Base-by-base conservation (phyloP, 345 rosid genomes). In the Mangifera indica region DNA sequence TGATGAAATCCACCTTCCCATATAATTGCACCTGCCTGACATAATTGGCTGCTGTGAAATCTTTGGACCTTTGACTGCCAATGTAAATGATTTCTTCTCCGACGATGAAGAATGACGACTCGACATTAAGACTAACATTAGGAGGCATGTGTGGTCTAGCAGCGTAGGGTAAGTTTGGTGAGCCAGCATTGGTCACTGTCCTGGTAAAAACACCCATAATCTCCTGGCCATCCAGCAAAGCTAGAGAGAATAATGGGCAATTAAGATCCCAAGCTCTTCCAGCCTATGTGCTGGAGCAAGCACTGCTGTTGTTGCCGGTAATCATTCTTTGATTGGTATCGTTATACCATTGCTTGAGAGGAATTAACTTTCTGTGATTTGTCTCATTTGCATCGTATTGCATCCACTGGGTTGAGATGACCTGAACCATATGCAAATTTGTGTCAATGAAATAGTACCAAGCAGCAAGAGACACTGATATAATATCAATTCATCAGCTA, bases 161-260 rank as follows among this genome's bases (percentile, higher is more conserved):
- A 13, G 49, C 67, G 72, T 86, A 84, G 20, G 80, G 84, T 6
- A 83, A 76, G 58, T 73, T 78, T 20, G 77, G 45, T 10, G 66
- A 60, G 12, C 86, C 87, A 14, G 84, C 90, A 58, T 86, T 86
- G 55, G 86, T 82, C 0, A 84, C 82, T 32, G 84, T 86, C 78
- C 86, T 75, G 10, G 79, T 70, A 61, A 82, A 81, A 5, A 69
- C 59, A 14, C 70, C 75, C 0, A 62, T 4, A 42, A 82, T 77
- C 62, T 62, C 65, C 37, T 69, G 48, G 1, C 83, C 82, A 29
- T 84, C 86, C 68, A 54, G 77, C 1, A 81, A 25, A 3, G 86
- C 81, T 2, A 82, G 3, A 5, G 80, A 70, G 71, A 86, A 79
- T 25, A 83, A 76, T 2, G 87, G 87, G 53, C 77, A 81, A 69